Evolutionary conservation across 2,329 filamentous ascomycete species (phyloP).

Genomic region (Colletotrichum zoysiae): DNA sequence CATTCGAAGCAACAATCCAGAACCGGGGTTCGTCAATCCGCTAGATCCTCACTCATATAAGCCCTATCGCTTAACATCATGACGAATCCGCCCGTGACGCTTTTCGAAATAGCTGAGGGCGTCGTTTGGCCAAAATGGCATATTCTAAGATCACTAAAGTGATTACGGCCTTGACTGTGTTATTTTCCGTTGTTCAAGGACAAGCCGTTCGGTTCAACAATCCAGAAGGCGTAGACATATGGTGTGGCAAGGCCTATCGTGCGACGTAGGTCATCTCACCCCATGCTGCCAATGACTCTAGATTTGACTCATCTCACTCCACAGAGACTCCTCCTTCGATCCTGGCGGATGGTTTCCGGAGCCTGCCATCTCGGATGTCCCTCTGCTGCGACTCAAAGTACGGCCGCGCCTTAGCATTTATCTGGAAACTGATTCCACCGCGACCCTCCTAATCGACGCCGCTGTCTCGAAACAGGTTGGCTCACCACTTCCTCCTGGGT

Average conservation of each 20-base stretch:
- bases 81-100: not conserved
- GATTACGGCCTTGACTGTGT: slow-evolving; percentile 2
- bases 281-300: not conserved
- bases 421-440: slow-evolving; percentile 55
- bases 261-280: slow-evolving; percentile 15
- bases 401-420: slow-evolving; percentile 62
- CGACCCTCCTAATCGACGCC: slow-evolving; percentile 59
- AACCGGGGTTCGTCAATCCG: not conserved
- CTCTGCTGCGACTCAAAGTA: slow-evolving; percentile 58
- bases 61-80: not conserved
- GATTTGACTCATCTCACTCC: not conserved
- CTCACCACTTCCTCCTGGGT: slow-evolving; percentile 48
- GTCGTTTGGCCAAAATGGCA: not conserved
- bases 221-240: slow-evolving; percentile 35
- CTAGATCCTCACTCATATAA: slow-evolving; percentile 18
- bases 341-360: slow-evolving; percentile 58
- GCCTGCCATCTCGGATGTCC: slow-evolving; percentile 49
- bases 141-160: not conserved
- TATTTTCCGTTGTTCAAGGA: not conserved
- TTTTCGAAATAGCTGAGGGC: not conserved
- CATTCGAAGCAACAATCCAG: slow-evolving; percentile 22
- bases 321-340: slow-evolving; percentile 56
- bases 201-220: slow-evolving; percentile 38
- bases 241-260: slow-evolving; percentile 39
- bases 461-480: slow-evolving; percentile 57